Conservation (phyloP, 2,329 filamentous ascomycete genomes). For the Pseudocercospora crystallina region DNA sequence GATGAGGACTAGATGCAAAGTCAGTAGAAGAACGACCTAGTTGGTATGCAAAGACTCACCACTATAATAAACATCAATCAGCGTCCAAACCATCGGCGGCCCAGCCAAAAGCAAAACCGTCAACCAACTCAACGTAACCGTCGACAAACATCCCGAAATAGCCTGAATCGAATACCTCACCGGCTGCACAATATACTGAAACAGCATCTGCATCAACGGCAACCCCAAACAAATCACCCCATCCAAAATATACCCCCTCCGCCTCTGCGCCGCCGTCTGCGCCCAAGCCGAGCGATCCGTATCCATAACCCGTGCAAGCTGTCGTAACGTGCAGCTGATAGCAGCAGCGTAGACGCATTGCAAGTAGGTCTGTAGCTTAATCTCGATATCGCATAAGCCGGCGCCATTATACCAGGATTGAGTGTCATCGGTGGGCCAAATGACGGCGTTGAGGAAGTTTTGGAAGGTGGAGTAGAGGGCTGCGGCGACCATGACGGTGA, state of each 20-base stretch:
- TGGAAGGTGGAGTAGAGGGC: constrained; percentile 57
- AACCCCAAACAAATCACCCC: constrained; percentile 56
- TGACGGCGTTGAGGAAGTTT: constrained; percentile 59
- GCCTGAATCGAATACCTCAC: constrained; percentile 59
- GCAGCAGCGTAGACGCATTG: constrained; percentile 55
- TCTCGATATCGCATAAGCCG: constrained; percentile 64
- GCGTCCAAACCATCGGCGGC: constrained; percentile 57
- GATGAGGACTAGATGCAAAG: constrained; percentile 51
- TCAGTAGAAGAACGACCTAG: constrained; percentile 1
- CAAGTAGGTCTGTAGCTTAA: constrained; percentile 57
- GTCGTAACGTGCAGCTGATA: constrained; percentile 59
- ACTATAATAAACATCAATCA: constrained; percentile 57
- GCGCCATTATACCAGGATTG: constrained; percentile 57
- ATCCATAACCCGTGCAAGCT: constrained; percentile 61
- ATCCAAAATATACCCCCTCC: constrained; percentile 52
- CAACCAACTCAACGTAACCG: constrained; percentile 58
- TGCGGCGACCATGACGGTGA: constrained; percentile 58
- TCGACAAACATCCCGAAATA: constrained; percentile 59
- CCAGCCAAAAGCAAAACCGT: constrained; percentile 55
- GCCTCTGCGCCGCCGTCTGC: constrained; percentile 50
- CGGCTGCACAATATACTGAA: constrained; percentile 61
- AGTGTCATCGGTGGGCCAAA: constrained; percentile 63
- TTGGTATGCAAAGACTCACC: constrained; percentile 43
- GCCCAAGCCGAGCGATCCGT: constrained; percentile 55
- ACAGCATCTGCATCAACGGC: constrained; percentile 55